A percentile compares a stretch with the other conserved stretches of the same genome.
Evolutionary conservation across 2,329 filamentous ascomycete genomes (phyloP).

Genomic region (Helicocarpus griseus): DNA sequence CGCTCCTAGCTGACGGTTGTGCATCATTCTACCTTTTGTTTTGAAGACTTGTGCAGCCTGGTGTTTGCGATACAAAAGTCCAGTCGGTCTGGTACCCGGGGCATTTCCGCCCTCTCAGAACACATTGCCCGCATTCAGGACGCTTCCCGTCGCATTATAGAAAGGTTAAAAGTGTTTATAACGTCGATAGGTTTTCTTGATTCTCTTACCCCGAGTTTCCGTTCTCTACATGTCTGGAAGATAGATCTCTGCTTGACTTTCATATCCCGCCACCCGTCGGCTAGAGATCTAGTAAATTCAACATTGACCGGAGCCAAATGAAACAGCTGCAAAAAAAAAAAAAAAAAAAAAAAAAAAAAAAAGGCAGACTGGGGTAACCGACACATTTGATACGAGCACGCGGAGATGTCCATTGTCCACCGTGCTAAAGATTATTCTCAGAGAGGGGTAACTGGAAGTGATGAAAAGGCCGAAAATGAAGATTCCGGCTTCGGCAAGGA

Average conservation of each 20-base stretch:
- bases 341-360: too few species aligned
- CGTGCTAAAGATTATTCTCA: too few species aligned
- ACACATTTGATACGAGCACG: too few species aligned
- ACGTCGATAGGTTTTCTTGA: too few species aligned
- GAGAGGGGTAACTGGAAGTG: too few species aligned
- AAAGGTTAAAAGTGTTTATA: neutral
- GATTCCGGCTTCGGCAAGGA: too few species aligned
- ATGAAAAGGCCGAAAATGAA: too few species aligned
- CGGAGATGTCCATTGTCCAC: too few species aligned
- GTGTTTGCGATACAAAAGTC: constrained; percentile 14
- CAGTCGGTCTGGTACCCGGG: constrained; percentile 16
- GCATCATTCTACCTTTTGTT: neutral
- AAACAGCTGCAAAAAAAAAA: too few species aligned
- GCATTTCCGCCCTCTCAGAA: constrained; percentile 15
- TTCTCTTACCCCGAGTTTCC: constrained; percentile 17
- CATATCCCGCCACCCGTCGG: constrained; percentile 7
- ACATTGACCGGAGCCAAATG: neutral
- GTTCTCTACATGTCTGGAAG: constrained; percentile 14
- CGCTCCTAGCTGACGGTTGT: neutral
- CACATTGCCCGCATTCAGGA: constrained; percentile 19
- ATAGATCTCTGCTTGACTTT: constrained; percentile 12
- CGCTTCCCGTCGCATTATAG: constrained; percentile 19
- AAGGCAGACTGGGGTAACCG: too few species aligned
- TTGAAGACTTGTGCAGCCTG: neutral
- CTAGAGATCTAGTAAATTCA: too few species aligned